Conservation (phyloP, 805 yeast genomes). For the Priceomyces carsonii region DNA sequence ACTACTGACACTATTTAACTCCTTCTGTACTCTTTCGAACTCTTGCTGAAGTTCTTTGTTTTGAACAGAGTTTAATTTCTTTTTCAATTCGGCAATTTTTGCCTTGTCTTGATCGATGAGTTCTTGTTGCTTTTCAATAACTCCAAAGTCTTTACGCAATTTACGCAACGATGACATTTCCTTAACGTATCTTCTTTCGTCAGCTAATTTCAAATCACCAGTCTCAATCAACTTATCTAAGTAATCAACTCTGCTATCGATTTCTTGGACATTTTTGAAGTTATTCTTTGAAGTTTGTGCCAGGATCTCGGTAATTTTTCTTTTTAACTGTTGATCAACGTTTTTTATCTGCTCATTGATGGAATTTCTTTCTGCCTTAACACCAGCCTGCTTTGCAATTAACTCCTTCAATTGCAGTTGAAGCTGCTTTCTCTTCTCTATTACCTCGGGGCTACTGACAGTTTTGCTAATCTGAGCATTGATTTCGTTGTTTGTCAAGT, state of each 20-base stretch:
- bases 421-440: conserved; percentile 33
- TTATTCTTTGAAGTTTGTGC: conserved; percentile 67
- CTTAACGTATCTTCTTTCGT: conserved; percentile 81
- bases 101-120: conserved; percentile 77
- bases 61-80: conserved; percentile 57
- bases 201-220: conserved; percentile 83
- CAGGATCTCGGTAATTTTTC: conserved; percentile 73
- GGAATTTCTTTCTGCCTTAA: conserved; percentile 48
- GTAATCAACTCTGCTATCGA: conserved; percentile 61
- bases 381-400: conserved; percentile 47
- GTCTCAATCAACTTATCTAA: conserved; percentile 75
- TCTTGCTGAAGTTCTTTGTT: conserved; percentile 64
- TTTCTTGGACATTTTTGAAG: conserved; percentile 67
- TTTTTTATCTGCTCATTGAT: conserved; percentile 71
- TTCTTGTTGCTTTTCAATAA: conserved; percentile 72
- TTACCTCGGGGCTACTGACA: conserved; percentile 30
- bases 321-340: conserved; percentile 69
- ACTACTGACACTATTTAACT: conserved; percentile 65
- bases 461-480: conserved; percentile 52
- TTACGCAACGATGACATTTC: conserved; percentile 85
- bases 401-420: conserved; percentile 40
- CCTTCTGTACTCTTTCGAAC: conserved; percentile 67
- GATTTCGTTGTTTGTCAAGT: conserved; percentile 51
- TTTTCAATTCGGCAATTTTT: conserved; percentile 74
- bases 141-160: conserved; percentile 73